Evolutionary conservation across 805 yeast genomes (phyloP).

Genomic region (Metschnikowia cubensis): DNA sequence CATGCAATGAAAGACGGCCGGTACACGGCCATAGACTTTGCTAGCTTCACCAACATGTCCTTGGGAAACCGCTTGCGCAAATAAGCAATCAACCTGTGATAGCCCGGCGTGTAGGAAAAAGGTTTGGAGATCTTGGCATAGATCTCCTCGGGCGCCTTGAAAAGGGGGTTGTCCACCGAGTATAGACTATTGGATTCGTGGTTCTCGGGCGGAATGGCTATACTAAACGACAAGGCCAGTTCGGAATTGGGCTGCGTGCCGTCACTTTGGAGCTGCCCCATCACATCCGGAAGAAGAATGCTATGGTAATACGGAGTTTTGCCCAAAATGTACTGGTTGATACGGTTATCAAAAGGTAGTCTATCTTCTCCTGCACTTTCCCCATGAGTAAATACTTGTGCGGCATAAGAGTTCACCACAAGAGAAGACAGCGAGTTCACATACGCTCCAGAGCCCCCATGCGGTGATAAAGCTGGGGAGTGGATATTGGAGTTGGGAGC

Average conservation of each 20-base stretch:
- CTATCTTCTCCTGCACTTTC: not conserved
- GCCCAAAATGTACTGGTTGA: conserved; percentile 69
- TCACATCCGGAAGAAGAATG: conserved; percentile 58
- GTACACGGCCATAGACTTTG: conserved; percentile 83
- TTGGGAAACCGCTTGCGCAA: conserved; percentile 66
- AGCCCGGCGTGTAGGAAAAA: conserved; percentile 87
- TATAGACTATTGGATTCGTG: not conserved
- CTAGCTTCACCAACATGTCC: conserved; percentile 71
- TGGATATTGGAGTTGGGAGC: conserved; percentile 34
- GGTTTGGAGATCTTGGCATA: conserved; percentile 74
- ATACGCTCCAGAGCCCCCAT: conserved; percentile 6
- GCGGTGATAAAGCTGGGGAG: conserved; percentile 40
- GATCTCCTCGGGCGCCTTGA: conserved; percentile 69
- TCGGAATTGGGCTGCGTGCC: conserved; percentile 43
- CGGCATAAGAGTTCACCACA: conserved; percentile 3
- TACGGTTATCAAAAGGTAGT: conserved; percentile 52
- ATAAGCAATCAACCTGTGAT: conserved; percentile 74
- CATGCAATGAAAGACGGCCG: conserved; percentile 93
- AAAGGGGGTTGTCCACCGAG: conserved; percentile 16
- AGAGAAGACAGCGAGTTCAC: conserved; percentile 7
- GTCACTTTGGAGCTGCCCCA: conserved; percentile 39
- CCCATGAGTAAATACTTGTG: not conserved
- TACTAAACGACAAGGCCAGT: conserved; percentile 45
- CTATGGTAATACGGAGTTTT: conserved; percentile 38
- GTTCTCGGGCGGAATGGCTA: conserved; percentile 26